These are phyloP conservation scores for Paecilomyces sp. DNA, from an alignment of 2,329 filamentous ascomycete genomes.

Conservation along the genomic window DNA sequence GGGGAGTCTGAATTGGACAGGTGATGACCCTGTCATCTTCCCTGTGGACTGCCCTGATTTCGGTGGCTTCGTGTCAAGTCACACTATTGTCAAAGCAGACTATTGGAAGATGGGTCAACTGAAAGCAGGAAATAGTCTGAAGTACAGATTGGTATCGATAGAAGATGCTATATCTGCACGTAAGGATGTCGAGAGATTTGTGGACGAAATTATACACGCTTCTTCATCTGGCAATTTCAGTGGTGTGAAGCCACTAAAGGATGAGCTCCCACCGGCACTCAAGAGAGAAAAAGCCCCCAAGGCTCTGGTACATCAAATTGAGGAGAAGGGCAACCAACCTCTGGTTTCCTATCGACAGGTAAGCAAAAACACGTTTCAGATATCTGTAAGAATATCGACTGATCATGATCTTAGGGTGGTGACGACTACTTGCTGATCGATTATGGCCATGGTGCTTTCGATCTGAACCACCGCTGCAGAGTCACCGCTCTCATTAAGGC, in stretches of 20 bases:
- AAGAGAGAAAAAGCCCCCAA: conserved; percentile 15
- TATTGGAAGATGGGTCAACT: conserved; percentile 58
- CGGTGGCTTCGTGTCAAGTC: conserved; percentile 52
- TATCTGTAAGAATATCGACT: conserved; percentile 9
- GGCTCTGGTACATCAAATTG: conserved; percentile 27
- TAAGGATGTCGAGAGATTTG: conserved; percentile 37
- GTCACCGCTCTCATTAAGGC: conserved; percentile 48
- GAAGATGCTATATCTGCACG: conserved; percentile 43
- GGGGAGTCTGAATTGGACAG: conserved; percentile 54
- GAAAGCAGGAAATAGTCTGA: conserved; percentile 50
- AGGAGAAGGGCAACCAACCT: conserved; percentile 28
- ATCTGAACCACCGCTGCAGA: conserved; percentile 51
- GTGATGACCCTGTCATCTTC: conserved; percentile 55
- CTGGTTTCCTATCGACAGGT: conserved; percentile 36
- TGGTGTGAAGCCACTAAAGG: conserved; percentile 23
- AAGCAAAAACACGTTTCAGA: not conserved
- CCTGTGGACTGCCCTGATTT: conserved; percentile 54
- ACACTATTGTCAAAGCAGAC: conserved; percentile 51
- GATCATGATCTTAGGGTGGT: conserved; percentile 30
- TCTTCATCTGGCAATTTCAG: conserved; percentile 27
- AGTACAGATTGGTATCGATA: conserved; percentile 45
- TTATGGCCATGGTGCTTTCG: conserved; percentile 49
- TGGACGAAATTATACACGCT: conserved; percentile 36
- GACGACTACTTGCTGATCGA: conserved; percentile 52
- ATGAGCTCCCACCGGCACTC: conserved; percentile 12